phyloP scores from a whole-genome alignment of 176 grass and related monocot genomes.

The Carex littledalei region DNA sequence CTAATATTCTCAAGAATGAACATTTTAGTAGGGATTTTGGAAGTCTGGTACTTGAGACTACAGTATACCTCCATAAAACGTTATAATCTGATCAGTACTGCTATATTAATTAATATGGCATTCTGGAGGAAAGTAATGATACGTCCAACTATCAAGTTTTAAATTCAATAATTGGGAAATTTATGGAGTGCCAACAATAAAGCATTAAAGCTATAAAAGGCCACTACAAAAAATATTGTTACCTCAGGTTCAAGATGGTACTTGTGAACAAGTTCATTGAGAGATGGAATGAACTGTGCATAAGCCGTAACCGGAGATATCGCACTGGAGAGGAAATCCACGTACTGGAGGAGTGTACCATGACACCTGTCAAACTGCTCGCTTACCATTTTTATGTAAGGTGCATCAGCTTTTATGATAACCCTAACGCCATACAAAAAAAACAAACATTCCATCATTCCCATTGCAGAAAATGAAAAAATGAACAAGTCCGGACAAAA shows the following conservation, averaged over 20 bases:
- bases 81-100: not conserved
- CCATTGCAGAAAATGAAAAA: not conserved
- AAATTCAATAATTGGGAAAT: not conserved
- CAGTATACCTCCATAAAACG: not conserved
- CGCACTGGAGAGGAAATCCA: conserved; percentile 87
- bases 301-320: conserved; percentile 57
- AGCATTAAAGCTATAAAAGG: not conserved
- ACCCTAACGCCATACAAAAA: conserved; percentile 49
- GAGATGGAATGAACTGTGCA: conserved; percentile 70
- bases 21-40: not conserved
- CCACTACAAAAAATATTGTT: not conserved
- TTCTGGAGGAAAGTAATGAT: not conserved
- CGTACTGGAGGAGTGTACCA: conserved; percentile 92
- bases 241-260: conserved; percentile 99
- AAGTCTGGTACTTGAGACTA: not conserved
- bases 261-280: conserved; percentile 81
- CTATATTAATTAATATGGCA: not conserved
- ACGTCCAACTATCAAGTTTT: not conserved
- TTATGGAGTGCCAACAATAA: not conserved
- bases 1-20: not conserved
- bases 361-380: conserved; percentile 99
- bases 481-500: not conserved
- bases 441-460: not conserved
- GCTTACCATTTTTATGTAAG: conserved; percentile 99
- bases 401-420: conserved; percentile 83